Evolutionary conservation across 768 basidiomycete genomes (phyloP), one percentile per base, ranked within the genome.

Genomic region (Phylloporus sp.): DNA sequence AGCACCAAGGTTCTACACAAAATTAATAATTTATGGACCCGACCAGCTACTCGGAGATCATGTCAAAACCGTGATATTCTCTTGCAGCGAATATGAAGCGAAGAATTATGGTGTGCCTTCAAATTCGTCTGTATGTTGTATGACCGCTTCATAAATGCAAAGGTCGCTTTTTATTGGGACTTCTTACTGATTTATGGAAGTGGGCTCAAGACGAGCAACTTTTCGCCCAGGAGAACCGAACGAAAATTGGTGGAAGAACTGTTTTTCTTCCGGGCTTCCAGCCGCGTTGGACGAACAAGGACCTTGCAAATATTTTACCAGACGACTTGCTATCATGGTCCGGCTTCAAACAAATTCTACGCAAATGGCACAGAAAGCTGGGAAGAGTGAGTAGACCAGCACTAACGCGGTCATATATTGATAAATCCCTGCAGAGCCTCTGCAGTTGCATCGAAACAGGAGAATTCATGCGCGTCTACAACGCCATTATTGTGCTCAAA

Each of bases 401-500:
- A n/a, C 6, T 3, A n/a, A 21, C 20, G 18, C 2, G 13, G 28
- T 26, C 24, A 34, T 35, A n/a, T 39, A 44, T 41, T 51, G 14
- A 47, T 1, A 13, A 17, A 20, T 24, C 28, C 31, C 48, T 27
- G 17, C 58, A 93, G 93, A 81, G 80, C 46, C 81, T 97, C 54
- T 71, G 76, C 17, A 84, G 81, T 26, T 92, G 87, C 61, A 84
- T 97, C 50, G 78, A 84, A 58, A 86, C 92, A 3, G 80, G 79
- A 40, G 94, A 94, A 59, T 98, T 94, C 64, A 95, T 97, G 88
- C 92, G 92, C 58, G 89, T 97, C 44, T 94, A 95, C 67, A 99
- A 99, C 61, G 79, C 90, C n/a, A 88, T 98, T 66, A 80, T 94
- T 31, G 84, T 99, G 23, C 74, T 96, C 53, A 90, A 93, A 60